Evolutionary conservation across 1,284 basidiomycete genomes (phyloP).

Genomic region (Pseudozyma tsukubaensis): DNA sequence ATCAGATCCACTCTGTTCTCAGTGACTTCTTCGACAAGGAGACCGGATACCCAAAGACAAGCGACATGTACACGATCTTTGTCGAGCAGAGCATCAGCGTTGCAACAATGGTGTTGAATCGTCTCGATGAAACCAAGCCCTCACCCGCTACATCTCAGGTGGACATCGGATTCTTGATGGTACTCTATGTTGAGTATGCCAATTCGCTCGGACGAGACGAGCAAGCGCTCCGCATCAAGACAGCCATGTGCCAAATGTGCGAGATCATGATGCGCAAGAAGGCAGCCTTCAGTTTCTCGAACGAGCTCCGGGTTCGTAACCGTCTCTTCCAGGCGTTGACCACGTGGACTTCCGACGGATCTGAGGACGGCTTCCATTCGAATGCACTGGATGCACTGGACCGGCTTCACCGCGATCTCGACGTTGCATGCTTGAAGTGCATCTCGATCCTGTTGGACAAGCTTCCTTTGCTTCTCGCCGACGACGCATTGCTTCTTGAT

Average conservation of each 20-base stretch:
- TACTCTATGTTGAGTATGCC: slow-evolving; percentile 63
- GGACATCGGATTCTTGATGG: slow-evolving; percentile 64
- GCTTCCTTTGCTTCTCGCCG: slow-evolving; percentile 60
- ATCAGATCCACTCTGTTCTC: slow-evolving; percentile 61
- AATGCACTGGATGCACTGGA: slow-evolving; percentile 44
- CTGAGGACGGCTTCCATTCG: slow-evolving; percentile 38
- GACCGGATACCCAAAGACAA: slow-evolving; percentile 57
- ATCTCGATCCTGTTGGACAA: slow-evolving; percentile 62
- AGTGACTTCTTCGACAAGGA: slow-evolving; percentile 65
- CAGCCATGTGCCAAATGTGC: slow-evolving; percentile 63
- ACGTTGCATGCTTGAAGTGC: slow-evolving; percentile 61
- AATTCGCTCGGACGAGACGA: slow-evolving; percentile 60
- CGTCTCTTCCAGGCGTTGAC: slow-evolving; percentile 63
- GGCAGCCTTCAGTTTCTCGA: slow-evolving; percentile 53
- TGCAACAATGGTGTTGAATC: slow-evolving; percentile 55
- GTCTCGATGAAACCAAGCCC: slow-evolving; percentile 43
- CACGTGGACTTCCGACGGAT: slow-evolving; percentile 62
- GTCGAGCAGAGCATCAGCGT: slow-evolving; percentile 65
- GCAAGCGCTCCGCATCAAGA: slow-evolving; percentile 63
- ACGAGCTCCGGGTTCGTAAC: slow-evolving; percentile 63
- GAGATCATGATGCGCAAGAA: slow-evolving; percentile 62
- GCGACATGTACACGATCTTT: slow-evolving; percentile 64
- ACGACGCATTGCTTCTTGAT: slow-evolving; percentile 62
- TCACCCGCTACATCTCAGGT: slow-evolving; percentile 45
- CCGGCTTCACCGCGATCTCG: slow-evolving; percentile 61